These are phyloP conservation scores for Cruciata laevipes DNA, from an alignment of 257 asterid genomes.

Conservation along the genomic window DNA sequence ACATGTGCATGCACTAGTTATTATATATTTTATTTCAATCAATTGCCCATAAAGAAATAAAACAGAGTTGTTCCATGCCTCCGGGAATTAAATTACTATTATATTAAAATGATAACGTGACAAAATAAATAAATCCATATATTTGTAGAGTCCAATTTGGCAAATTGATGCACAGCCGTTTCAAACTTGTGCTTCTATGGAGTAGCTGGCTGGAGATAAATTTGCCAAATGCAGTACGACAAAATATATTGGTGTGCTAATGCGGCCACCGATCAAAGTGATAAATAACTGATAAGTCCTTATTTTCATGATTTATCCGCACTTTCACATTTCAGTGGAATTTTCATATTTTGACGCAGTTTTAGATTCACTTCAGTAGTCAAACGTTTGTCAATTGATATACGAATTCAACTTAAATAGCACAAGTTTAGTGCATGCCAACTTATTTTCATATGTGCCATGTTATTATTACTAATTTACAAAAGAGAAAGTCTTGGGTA, in stretches of 20 bases:
- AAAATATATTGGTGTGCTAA: not conserved
- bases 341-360: conserved; percentile 2
- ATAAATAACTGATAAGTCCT: not conserved
- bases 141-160: not conserved
- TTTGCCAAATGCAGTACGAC: not conserved
- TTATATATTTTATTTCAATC: too few relatives aligned
- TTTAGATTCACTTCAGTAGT: not conserved
- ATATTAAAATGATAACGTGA: not conserved
- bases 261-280: not conserved
- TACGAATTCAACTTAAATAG: too few relatives aligned
- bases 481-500: too few relatives aligned
- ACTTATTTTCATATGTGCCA: too few relatives aligned
- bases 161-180: conserved; percentile 13
- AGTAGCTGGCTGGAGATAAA: not conserved
- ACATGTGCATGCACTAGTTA: too few relatives aligned
- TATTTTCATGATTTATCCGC: not conserved
- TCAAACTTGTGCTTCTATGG: conserved; percentile 24
- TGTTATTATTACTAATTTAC: too few relatives aligned
- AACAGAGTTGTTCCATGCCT: too few relatives aligned
- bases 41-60: too few relatives aligned
- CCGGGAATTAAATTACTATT: too few relatives aligned
- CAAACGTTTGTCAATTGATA: not conserved
- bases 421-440: too few relatives aligned
- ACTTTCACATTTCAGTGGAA: not conserved
- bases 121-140: not conserved